Evolutionary conservation across 306 rosid species (phyloP).

Genomic region (Corylus avellana): DNA sequence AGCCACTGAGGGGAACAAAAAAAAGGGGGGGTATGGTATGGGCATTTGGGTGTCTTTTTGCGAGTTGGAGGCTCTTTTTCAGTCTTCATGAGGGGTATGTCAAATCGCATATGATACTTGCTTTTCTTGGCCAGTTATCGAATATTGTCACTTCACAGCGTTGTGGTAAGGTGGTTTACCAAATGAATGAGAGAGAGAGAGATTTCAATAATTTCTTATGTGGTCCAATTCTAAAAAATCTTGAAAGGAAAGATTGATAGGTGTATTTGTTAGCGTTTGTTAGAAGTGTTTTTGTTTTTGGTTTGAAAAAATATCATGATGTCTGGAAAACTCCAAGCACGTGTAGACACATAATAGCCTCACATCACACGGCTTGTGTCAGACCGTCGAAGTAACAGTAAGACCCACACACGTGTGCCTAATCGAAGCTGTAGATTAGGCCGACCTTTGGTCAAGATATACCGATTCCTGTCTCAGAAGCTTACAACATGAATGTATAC

Average conservation of each 20-base stretch:
- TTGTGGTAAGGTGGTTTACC: background rate
- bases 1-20: background rate
- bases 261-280: no score
- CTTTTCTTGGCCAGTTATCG: background rate
- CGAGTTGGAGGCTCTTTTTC: background rate
- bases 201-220: background rate
- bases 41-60: background rate
- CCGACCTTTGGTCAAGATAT: constrained; percentile 23
- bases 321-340: background rate
- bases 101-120: background rate
- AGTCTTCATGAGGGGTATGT: background rate
- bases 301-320: no score
- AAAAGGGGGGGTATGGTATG: background rate
- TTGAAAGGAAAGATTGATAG: no score
- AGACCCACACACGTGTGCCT: constrained; percentile 42
- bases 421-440: constrained; percentile 28
- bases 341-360: constrained; percentile 4
- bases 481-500: constrained; percentile 31
- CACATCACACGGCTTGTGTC: constrained; percentile 16
- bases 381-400: constrained; percentile 18
- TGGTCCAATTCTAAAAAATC: background rate
- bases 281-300: no score
- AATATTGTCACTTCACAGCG: background rate
- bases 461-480: constrained; percentile 30
- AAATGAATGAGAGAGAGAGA: background rate